These are phyloP conservation scores for Trametes versicolor DNA, from an alignment of 1,284 basidiomycete genomes.

Conservation along the genomic window DNA sequence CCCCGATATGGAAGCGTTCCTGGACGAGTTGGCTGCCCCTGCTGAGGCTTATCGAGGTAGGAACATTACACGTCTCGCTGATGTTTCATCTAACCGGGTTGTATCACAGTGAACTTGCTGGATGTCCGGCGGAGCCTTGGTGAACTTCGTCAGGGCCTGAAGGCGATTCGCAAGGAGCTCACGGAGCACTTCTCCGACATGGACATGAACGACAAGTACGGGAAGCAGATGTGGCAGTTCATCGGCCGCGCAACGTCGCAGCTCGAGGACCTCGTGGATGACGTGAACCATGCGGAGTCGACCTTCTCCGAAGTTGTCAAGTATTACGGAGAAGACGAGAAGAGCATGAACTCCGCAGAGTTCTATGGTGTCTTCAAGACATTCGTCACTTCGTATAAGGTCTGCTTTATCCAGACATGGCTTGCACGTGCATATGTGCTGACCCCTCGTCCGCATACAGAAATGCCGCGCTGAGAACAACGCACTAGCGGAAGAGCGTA, in stretches of 20 bases:
- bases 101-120: constrained; percentile 71
- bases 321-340: constrained; percentile 93
- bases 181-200: constrained; percentile 81
- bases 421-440: constrained; percentile 6
- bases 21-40: constrained; percentile 90
- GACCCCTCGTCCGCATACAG: constrained; percentile 49
- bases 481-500: constrained; percentile 70
- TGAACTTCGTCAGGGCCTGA: constrained; percentile 83
- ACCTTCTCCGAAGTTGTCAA: constrained; percentile 85
- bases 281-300: constrained; percentile 85
- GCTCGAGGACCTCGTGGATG: constrained; percentile 85
- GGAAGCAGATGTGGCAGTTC: constrained; percentile 91
- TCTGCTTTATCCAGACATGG: constrained; percentile 45
- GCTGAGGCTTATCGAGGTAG: constrained; percentile 91
- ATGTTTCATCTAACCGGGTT: constrained; percentile 12
- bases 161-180: constrained; percentile 81
- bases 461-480: constrained; percentile 88
- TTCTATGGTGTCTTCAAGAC: constrained; percentile 97
- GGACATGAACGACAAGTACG: constrained; percentile 79
- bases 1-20: constrained; percentile 87
- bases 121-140: constrained; percentile 80
- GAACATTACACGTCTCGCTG: background rate
- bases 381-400: constrained; percentile 92
- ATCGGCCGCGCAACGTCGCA: constrained; percentile 76
- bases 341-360: constrained; percentile 82